A percentile compares a stretch with the other conserved stretches of the same genome.
phyloP scores from a whole-genome alignment of 768 basidiomycete genomes.

The Mycena venus region DNA sequence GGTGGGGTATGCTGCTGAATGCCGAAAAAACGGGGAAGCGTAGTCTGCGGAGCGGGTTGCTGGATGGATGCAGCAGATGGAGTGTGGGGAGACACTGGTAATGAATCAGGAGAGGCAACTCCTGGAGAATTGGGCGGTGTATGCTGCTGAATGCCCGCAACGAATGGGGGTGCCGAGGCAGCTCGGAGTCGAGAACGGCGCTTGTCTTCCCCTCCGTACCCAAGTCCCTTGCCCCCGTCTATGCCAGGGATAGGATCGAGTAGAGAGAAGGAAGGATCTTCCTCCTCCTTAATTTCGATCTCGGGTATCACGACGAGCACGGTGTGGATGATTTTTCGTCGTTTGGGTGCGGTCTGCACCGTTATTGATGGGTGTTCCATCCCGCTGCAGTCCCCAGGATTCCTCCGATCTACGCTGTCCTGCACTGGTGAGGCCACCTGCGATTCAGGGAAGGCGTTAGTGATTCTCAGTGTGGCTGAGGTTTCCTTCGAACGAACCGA shows the following conservation, averaged over 20 bases:
- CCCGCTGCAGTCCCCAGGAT: neutral
- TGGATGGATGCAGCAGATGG: neutral
- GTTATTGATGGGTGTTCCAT: neutral
- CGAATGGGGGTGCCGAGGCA: neutral
- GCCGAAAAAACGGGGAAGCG: neutral
- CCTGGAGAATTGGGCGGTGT: neutral
- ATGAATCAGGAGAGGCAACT: neutral
- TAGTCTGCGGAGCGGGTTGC: neutral
- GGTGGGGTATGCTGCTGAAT: too few species aligned
- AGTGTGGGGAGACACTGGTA: neutral
- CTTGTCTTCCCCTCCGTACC: too few species aligned
- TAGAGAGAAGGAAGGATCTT: neutral
- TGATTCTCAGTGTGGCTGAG: neutral
- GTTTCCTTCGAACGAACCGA: neutral
- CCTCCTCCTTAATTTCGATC: neutral
- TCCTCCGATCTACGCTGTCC: neutral
- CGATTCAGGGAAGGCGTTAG: neutral
- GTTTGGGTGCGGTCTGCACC: neutral
- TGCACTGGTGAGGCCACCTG: too few species aligned
- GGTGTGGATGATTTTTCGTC: constrained; percentile 2
- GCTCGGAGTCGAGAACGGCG: too few species aligned
- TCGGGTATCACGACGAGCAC: neutral
- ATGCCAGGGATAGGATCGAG: neutral
- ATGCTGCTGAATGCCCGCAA: neutral
- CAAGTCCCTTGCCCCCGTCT: neutral